Conservation (phyloP, 306 rosid species). For the Pterocarpus macrocarpus region DNA sequence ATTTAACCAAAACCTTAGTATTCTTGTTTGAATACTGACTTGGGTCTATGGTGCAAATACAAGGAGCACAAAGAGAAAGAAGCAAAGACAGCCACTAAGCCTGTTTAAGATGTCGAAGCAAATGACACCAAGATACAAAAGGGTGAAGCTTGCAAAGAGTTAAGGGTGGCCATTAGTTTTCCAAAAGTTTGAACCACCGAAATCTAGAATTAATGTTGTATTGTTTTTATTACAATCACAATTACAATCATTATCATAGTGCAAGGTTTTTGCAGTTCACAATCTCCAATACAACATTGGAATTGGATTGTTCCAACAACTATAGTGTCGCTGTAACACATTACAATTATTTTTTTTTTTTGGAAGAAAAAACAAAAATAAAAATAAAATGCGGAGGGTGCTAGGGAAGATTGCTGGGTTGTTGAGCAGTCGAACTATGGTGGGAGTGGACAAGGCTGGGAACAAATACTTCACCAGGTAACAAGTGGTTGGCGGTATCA, state of each 20-base stretch:
- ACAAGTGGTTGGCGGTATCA: conserved; percentile 76
- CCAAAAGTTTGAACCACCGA: too few relatives aligned
- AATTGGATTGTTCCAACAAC: conserved; percentile 31
- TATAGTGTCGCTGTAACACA: conserved; percentile 18
- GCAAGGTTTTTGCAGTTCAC: background rate
- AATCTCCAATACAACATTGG: conserved; percentile 20
- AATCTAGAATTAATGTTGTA: conserved; percentile 4
- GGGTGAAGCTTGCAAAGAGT: too few relatives aligned
- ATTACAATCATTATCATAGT: background rate
- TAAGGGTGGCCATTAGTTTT: too few relatives aligned
- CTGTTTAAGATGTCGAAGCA: too few relatives aligned
- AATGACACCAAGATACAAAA: too few relatives aligned
- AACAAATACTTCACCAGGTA: conserved; percentile 74
- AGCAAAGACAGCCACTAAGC: too few relatives aligned
- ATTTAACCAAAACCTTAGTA: too few relatives aligned
- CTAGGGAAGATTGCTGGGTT: conserved; percentile 66
- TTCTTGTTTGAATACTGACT: too few relatives aligned
- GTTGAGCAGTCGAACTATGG: conserved; percentile 60
- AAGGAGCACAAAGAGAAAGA: too few relatives aligned
- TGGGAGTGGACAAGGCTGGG: conserved; percentile 81
- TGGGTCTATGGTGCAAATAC: too few relatives aligned
- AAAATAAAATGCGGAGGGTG: conserved; percentile 70
- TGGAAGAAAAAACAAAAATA: background rate
- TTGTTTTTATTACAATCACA: conserved; percentile 1
- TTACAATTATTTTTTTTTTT: conserved; percentile 14